phyloP scores from a whole-genome alignment of 345 rosid species.

The Aquilaria malaccensis region DNA sequence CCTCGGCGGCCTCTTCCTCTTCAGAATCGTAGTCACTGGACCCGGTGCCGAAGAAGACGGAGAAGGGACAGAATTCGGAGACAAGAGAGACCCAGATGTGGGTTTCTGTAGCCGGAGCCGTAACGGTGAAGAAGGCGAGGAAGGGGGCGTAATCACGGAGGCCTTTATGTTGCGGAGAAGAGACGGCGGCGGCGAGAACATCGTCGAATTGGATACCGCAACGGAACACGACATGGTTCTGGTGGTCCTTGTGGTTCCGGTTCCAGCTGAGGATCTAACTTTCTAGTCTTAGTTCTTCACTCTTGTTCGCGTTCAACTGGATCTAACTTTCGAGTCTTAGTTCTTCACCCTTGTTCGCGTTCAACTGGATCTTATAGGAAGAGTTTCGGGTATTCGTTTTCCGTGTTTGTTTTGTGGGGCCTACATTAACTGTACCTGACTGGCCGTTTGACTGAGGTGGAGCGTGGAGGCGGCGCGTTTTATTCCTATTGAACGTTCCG shows the following conservation, averaged over 20 bases:
- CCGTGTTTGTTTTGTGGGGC: background rate
- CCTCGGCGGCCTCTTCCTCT: constrained; percentile 81
- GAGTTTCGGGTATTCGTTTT: background rate
- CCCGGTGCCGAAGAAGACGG: constrained; percentile 16
- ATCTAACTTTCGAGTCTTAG: background rate
- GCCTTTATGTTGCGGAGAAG: constrained; percentile 51
- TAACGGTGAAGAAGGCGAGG: constrained; percentile 64
- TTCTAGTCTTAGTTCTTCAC: background rate
- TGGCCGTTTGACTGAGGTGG: no score
- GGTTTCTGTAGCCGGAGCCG: constrained; percentile 61
- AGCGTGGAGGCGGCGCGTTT: no score
- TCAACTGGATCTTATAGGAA: background rate
- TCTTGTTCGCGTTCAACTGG: background rate
- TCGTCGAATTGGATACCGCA: constrained; percentile 70
- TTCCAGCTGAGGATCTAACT: background rate
- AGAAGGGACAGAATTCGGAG: constrained; percentile 2
- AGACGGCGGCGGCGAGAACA: constrained; percentile 70
- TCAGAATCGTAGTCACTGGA: constrained; percentile 31
- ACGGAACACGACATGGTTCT: constrained; percentile 58
- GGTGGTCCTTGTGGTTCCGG: background rate
- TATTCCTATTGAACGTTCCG: no score
- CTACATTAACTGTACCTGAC: no score
- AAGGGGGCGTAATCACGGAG: constrained; percentile 33
- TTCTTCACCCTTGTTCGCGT: background rate
- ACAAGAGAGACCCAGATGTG: constrained; percentile 23